Evolutionary conservation across 2,329 filamentous ascomycete species (phyloP).

Genomic region (Penicillium sp.): DNA sequence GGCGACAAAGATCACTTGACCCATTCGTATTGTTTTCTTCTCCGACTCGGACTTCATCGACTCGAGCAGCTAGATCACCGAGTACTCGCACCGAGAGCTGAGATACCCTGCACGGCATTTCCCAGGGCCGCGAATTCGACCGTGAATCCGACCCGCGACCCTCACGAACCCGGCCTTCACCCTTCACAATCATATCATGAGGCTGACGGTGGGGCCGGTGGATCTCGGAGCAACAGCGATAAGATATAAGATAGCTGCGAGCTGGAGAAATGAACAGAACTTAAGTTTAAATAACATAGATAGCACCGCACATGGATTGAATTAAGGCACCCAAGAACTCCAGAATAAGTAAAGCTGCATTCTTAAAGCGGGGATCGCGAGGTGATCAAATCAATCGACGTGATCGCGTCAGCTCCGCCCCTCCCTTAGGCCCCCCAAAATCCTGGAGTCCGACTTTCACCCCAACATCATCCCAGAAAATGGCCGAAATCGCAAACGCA

Average conservation of each 20-base stretch:
- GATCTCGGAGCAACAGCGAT: constrained; percentile 7
- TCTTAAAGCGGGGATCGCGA: too few relatives aligned
- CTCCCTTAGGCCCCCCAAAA: not conserved
- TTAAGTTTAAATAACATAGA: not conserved
- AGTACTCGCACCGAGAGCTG: not conserved
- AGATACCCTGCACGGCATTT: not conserved
- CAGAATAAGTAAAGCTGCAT: too few relatives aligned
- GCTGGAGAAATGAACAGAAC: not conserved
- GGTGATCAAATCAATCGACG: too few relatives aligned
- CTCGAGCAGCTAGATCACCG: not conserved
- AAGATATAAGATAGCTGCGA: not conserved
- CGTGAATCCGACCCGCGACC: not conserved
- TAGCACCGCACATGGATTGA: not conserved
- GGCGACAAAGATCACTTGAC: constrained; percentile 1
- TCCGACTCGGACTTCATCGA: not conserved
- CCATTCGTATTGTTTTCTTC: not conserved
- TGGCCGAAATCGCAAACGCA: constrained; percentile 2
- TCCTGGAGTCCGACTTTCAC: not conserved
- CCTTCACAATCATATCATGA: constrained; percentile 3
- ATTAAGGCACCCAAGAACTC: too few relatives aligned
- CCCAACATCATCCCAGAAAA: not conserved
- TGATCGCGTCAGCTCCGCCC: not conserved
- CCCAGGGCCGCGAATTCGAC: not conserved
- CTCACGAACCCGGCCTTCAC: not conserved
- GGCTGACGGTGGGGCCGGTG: constrained; percentile 8